Base-by-base conservation (phyloP, 2,329 filamentous ascomycete genomes). In the Colletotrichum sp. region DNA sequence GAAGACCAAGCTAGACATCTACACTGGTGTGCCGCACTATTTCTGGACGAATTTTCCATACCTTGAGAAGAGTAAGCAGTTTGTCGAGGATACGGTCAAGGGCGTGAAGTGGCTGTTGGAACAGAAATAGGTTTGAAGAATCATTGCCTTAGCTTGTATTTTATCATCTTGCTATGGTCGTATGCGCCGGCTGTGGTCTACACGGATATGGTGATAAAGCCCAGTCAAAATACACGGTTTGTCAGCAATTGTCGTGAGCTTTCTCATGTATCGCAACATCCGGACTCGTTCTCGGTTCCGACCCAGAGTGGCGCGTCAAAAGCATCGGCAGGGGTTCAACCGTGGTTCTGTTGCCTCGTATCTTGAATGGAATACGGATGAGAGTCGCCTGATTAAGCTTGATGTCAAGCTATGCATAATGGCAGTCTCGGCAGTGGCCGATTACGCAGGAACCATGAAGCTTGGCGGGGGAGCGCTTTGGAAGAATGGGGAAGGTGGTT, bases 1-100 rank as follows among this genome's bases (percentile, higher is more conserved):
- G 9, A 78, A 82, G 77, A 89, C 88, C 3, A 84, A 82, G 64
- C 52, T 89, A 14, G 84, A 89, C 24, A 72, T 77, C 3, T 76
- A 76, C 8, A 6, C 75, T 6, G 72, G 75, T 4, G 68, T 75
- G 28, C 75, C 75, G 7, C 75, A 76, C 36, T 75, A 64, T 24
- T 76, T 76, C 16, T 71, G 73, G 67, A 71, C 63, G 13, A 69
- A 72, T 12, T 76, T 71, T 21, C 73, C 73, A 3, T 16, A 14
- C 7, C 43, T 75, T 21, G 48, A 72, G 14, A 58, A 58, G 30
- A 75, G 72, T 3, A 67, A 26, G 4, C 48, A 52, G 16, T 71
- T 71, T 5, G 73, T 75, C 18, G 62, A 68, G 13, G 72, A 75
- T 4, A 65, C 68, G 1, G 48, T 76, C 3, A 55, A 67, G 7